Evolutionary conservation across 2,329 filamentous ascomycete genomes (phyloP), one percentile per base, ranked within the genome.

Genomic region (Bimuria novae-zelandiae): DNA sequence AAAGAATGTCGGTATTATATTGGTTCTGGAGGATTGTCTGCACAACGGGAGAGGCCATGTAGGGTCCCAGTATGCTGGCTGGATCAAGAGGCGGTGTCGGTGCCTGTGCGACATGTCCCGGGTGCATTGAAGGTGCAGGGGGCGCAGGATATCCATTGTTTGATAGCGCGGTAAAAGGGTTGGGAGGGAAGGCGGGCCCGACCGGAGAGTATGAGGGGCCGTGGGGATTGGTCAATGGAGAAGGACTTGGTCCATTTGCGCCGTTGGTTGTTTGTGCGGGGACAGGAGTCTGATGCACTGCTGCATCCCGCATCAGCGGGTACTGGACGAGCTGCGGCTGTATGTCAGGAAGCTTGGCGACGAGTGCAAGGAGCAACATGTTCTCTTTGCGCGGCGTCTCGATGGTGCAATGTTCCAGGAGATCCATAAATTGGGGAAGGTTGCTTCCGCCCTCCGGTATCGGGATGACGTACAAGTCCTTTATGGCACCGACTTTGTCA

Each of bases 391-490:
- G 82, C 2, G 83, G 83, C 53, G 84, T 82, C 39, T 92, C 89
- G 27, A 97, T 83, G 25, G 84, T 84, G 70, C 92, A 92, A 63
- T 93, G 89, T 57, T 90, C 87, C n/a, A 97, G 82, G 66, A 96
- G 89, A 55, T 91, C 84, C 72, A 97, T 85, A 64, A 97, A 96
- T 56, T 92, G 89, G 0, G 94, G 93, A 37, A 93, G 83, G 43
- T 77, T 76, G 29, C 75, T 77, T 44, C 83, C 84, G 29, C 90
- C 91, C 4, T 86, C 82, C 27, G 91, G 84, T 4, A 97, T 84
- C 0, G 94, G 93, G 8, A 97, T 88, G 27, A 97, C 83, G 71
- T 97, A 97, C 1, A 92, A 90, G 69, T 97, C 93, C 54, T 92
- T 88, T 43, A 97, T 89, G 55, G 91, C 88, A 17, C 87, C 87